These are phyloP conservation scores for Trametes hirsuta DNA, from an alignment of 1,284 basidiomycete species.

Conservation along the genomic window DNA sequence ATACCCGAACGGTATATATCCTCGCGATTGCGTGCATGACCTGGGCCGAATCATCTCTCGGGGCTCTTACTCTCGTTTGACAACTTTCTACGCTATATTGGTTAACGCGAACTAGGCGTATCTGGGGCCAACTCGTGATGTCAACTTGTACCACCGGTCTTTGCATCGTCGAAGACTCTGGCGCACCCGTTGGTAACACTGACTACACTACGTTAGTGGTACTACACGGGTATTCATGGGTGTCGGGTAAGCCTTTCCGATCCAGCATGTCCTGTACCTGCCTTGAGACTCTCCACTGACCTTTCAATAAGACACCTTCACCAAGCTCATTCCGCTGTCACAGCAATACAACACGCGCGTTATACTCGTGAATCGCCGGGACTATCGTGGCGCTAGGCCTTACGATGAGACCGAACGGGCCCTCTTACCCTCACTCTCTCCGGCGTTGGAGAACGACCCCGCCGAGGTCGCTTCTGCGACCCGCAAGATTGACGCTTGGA, in stretches of 20 bases:
- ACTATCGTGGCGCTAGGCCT: slow-evolving; percentile 12
- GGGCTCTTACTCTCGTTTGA: no score
- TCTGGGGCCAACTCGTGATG: no score
- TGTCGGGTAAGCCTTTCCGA: background rate
- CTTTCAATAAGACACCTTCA: slow-evolving; percentile 29
- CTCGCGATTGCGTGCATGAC: no score
- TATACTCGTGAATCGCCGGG: slow-evolving; percentile 18
- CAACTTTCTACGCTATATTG: no score
- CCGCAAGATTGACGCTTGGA: slow-evolving; percentile 1
- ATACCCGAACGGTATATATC: no score
- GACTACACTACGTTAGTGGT: slow-evolving; percentile 13
- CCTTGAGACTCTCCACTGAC: background rate
- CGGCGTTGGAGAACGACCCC: background rate
- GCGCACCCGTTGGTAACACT: background rate
- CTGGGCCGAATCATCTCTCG: no score
- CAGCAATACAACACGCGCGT: slow-evolving; percentile 6
- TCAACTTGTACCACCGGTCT: background rate
- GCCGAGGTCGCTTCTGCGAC: background rate
- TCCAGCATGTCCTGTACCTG: no score
- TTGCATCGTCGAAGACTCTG: slow-evolving; percentile 3
- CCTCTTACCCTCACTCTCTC: background rate
- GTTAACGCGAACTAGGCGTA: no score
- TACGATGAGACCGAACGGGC: slow-evolving; percentile 28
- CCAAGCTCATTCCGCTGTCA: slow-evolving; percentile 18
- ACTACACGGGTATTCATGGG: slow-evolving; percentile 8